These are phyloP conservation scores for Pilatotrama ljubarskyi DNA, from an alignment of 768 basidiomycete species.

Conservation along the genomic window DNA sequence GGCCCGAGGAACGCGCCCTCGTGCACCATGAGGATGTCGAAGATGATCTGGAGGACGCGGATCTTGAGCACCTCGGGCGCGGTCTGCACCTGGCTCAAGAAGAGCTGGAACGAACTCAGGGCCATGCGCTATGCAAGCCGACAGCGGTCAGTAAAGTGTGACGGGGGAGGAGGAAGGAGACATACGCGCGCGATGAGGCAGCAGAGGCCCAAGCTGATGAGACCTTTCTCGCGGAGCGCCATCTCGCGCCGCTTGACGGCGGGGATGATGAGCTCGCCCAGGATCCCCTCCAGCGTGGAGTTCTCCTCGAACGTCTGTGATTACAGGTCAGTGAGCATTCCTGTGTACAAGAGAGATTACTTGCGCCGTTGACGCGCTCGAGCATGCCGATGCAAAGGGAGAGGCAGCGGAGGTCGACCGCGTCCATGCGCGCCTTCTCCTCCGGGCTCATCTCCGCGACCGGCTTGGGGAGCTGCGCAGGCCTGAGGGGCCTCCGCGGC, in stretches of 20 bases:
- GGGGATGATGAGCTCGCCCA: conserved; percentile 87
- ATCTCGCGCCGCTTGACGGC: conserved; percentile 88
- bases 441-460: conserved; percentile 53
- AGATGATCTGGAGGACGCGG: conserved; percentile 74
- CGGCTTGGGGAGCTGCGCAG: conserved; percentile 33
- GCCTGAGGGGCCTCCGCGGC: conserved; percentile 1
- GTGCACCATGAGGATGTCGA: conserved; percentile 87
- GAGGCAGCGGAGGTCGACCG: conserved; percentile 74
- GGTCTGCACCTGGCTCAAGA: conserved; percentile 69
- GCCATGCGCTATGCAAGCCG: conserved; percentile 55
- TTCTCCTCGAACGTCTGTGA: conserved; percentile 61
- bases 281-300: conserved; percentile 63
- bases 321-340: neutral
- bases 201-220: conserved; percentile 77
- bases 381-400: conserved; percentile 79
- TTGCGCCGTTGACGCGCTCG: conserved; percentile 81
- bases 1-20: conserved; percentile 61
- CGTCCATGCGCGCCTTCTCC: conserved; percentile 56
- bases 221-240: conserved; percentile 74
- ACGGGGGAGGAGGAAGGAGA: neutral
- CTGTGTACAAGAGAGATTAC: conserved; percentile 30
- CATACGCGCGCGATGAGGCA: conserved; percentile 74
- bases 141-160: neutral
- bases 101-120: conserved; percentile 70
- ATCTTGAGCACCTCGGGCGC: conserved; percentile 66